Percentiles rank a stretch among this genome's conserved stretches.
phyloP scores from a whole-genome alignment of 495 filamentous ascomycete genomes.

The Darksidea phi region DNA sequence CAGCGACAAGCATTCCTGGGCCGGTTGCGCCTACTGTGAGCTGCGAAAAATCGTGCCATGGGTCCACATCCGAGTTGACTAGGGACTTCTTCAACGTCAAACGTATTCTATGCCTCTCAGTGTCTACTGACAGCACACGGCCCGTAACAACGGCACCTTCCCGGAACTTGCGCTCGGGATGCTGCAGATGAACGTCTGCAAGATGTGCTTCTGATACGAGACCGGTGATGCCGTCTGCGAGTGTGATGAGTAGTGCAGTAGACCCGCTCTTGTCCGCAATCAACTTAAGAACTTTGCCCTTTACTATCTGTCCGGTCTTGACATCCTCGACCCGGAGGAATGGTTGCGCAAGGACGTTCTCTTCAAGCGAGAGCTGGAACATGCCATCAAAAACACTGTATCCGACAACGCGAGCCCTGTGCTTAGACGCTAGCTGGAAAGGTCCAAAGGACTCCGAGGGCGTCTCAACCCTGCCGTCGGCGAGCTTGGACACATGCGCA shows the following conservation, averaged over 20 bases:
- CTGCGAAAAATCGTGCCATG: conserved; percentile 72
- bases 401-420: conserved; percentile 77
- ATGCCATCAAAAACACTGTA: conserved; percentile 85
- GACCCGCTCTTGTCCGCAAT: conserved; percentile 69
- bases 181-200: conserved; percentile 79
- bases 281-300: conserved; percentile 82
- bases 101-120: conserved; percentile 72
- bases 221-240: conserved; percentile 83
- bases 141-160: conserved; percentile 81
- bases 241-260: conserved; percentile 73
- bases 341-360: conserved; percentile 76
- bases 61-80: conserved; percentile 75
- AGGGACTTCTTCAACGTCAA: conserved; percentile 92
- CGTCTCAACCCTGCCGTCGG: conserved; percentile 80
- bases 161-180: conserved; percentile 93
- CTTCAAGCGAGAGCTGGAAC: conserved; percentile 80
- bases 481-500: conserved; percentile 87
- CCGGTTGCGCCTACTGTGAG: conserved; percentile 68
- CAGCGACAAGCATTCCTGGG: conserved; percentile 78
- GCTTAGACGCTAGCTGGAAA: conserved; percentile 72
- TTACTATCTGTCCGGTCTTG: conserved; percentile 73
- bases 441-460: conserved; percentile 71
- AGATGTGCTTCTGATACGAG: conserved; percentile 85
- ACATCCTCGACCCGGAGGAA: conserved; percentile 90
- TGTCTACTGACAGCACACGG: conserved; percentile 77